phyloP scores from a whole-genome alignment of 2,329 filamentous ascomycete species.

The Fusarium luffae region DNA sequence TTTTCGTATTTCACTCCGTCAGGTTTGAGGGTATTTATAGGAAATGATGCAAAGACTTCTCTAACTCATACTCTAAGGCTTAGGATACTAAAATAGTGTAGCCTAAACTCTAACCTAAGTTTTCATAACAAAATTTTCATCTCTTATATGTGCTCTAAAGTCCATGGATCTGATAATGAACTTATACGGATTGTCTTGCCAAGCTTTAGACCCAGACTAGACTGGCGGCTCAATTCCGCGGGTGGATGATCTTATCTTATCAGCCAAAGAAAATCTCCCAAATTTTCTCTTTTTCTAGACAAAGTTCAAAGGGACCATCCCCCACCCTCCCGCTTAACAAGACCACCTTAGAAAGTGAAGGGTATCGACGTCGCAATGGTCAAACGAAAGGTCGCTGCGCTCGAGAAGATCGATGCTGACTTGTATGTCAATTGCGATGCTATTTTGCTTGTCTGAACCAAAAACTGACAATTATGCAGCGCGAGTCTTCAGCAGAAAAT shows the following conservation, averaged over 20 bases:
- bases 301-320: conserved; percentile 24
- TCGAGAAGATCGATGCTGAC: conserved; percentile 96
- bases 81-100: neutral
- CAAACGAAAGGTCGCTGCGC: conserved; percentile 88
- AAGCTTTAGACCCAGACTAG: neutral
- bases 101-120: neutral
- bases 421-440: conserved; percentile 61
- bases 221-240: conserved; percentile 32
- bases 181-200: neutral
- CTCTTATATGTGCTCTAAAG: too few species aligned
- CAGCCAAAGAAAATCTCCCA: conserved; percentile 32
- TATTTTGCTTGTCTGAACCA: neutral
- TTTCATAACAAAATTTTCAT: too few species aligned
- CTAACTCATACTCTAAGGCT: too few species aligned
- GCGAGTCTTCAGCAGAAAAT: conserved; percentile 94
- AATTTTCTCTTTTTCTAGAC: conserved; percentile 34
- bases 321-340: conserved; percentile 18
- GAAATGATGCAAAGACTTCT: too few species aligned
- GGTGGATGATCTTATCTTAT: conserved; percentile 33
- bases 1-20: too few species aligned
- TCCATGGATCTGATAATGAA: too few species aligned
- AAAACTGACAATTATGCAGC: conserved; percentile 57
- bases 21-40: too few species aligned
- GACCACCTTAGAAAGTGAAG: conserved; percentile 12
- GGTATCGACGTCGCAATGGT: conserved; percentile 64